Conservation (phyloP, 257 asterid genomes). For the Nicotiana benthamiana region DNA sequence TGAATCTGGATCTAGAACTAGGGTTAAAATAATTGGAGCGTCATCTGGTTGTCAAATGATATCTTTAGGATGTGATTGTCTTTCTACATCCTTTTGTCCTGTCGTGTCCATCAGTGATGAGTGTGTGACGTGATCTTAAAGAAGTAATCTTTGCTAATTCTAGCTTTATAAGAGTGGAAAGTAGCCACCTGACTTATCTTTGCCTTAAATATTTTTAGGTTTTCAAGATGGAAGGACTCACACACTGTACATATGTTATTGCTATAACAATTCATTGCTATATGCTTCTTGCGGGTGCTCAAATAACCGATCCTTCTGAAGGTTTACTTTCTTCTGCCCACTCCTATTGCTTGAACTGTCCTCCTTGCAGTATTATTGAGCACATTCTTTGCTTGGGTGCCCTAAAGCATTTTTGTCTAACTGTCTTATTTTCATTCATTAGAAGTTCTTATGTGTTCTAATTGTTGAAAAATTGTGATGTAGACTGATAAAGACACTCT, state of each 20-base stretch:
- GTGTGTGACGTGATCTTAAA: too few relatives aligned
- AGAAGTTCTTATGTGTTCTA: not conserved
- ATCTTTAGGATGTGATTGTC: too few relatives aligned
- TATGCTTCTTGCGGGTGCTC: slow-evolving; percentile 11
- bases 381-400: not conserved
- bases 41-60: too few relatives aligned
- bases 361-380: not conserved
- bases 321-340: slow-evolving; percentile 1
- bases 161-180: not conserved
- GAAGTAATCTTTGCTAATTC: not conserved
- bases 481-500: not conserved
- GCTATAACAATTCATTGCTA: slow-evolving; percentile 6
- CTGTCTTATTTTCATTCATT: not conserved
- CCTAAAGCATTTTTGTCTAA: not conserved
- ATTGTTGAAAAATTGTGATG: not conserved
- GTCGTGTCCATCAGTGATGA: too few relatives aligned
- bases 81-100: too few relatives aligned
- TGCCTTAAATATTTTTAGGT: slow-evolving; percentile 2
- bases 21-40: too few relatives aligned
- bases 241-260: not conserved
- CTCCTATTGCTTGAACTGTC: not conserved
- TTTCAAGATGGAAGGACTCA: slow-evolving; percentile 11
- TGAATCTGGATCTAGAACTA: not conserved
- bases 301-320: slow-evolving; percentile 21
- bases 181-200: not conserved